Evolutionary conservation across 805 yeast species (phyloP).

Genomic region (Cyberlindnera lachancei): DNA sequence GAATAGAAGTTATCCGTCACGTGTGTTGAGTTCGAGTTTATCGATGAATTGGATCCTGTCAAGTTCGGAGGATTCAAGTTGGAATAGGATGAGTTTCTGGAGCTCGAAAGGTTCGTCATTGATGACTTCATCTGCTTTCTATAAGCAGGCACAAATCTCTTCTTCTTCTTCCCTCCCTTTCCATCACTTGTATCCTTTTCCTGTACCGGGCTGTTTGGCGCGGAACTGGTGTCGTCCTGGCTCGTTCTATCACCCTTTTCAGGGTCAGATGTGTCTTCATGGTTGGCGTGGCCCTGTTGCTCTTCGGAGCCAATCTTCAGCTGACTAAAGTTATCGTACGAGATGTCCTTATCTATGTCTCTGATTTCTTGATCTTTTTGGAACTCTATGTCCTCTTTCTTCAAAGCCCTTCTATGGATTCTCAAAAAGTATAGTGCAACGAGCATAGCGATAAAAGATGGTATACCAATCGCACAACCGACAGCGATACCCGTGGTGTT

Average conservation of each 20-base stretch:
- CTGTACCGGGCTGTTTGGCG: too few relatives aligned
- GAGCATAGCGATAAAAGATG: conserved; percentile 31
- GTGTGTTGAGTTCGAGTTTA: conserved; percentile 19
- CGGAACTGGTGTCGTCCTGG: too few relatives aligned
- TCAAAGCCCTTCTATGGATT: conserved; percentile 30
- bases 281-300: conserved; percentile 3
- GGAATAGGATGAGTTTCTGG: conserved; percentile 17
- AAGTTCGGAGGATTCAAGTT: conserved; percentile 8
- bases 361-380: conserved; percentile 26
- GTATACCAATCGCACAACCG: conserved; percentile 48
- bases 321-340: conserved; percentile 24
- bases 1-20: conserved; percentile 21
- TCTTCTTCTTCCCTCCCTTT: conserved; percentile 4
- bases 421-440: conserved; percentile 31
- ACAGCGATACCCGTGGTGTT: conserved; percentile 31
- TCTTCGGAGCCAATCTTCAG: conserved; percentile 8
- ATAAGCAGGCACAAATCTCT: conserved; percentile 31
- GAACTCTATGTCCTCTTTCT: conserved; percentile 28
- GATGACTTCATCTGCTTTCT: conserved; percentile 26
- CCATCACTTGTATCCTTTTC: not conserved
- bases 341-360: conserved; percentile 29
- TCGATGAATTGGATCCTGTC: conserved; percentile 17
- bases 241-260: not conserved
- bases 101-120: conserved; percentile 16
- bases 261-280: not conserved